Evolutionary conservation across 108 stramenopile species (phyloP), one percentile per base, ranked within the genome.

Genomic region (Cyclotella baltica): DNA sequence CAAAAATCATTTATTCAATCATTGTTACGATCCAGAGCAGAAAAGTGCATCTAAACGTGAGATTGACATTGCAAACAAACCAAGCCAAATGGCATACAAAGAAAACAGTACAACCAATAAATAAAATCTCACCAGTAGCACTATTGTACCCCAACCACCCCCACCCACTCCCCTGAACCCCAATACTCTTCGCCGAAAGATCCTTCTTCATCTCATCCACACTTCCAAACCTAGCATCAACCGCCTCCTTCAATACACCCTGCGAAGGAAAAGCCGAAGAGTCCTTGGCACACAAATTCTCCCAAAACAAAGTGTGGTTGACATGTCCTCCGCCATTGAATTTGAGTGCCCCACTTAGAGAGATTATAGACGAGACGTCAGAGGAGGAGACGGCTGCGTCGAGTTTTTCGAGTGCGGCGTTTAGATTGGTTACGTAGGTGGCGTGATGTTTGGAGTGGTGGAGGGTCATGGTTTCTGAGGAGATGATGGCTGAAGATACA

Each of bases 281-380:
- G 27, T 52, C 88, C 56, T 71, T 77, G 46, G 93, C 84, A 58
- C 87, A 83, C 28, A 97, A 77, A 82, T 98, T 98, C 83, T 98
- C 92, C 98, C 98, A 99, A 81, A 99, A 99, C 67, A 99, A 79
- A 70, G 94, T 88, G 81, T 99, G 99, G 76, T 99, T 99, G 57
- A 99, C 52, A 75, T 99, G 98, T 29, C 99, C 99, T 2, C 99
- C 99, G 19, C 99, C 99, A 80, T 99, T 99, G 91, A 99, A 99
- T 72, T 96, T 96, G 59, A 98, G 77, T 18, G 97, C 97, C 34
- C 84, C 87, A 56, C 94, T 90, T 20, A 95, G 72, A 25, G 77
- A 80, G 61, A 97, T 90, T 40, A 93, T 85, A 20, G 70, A 82
- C 28, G 90, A 89, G 28, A 93, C 91, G 80, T 97, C 92, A 1